Evolutionary conservation across 2,329 filamentous ascomycete species (phyloP), one percentile per base, ranked within the genome.

Genomic region (Fulvia fulva): DNA sequence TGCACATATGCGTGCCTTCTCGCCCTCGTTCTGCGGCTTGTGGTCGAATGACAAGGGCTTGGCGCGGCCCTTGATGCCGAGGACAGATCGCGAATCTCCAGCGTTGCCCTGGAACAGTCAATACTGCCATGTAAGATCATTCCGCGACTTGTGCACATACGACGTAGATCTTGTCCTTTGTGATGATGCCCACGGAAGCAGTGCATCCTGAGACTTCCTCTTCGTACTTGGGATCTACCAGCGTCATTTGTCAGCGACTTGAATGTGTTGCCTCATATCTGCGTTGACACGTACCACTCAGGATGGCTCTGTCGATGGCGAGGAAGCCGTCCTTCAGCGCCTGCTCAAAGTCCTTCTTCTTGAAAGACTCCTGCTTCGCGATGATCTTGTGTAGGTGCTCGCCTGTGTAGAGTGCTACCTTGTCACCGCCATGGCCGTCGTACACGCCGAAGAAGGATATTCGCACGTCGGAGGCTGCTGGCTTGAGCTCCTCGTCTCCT

Each of bases 41-140:
- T 99, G 94, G 75, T 99, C 94, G 73, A 96, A 96, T n/a, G 94
- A 99, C 60, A 99, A 82, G 53, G 94, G 94, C 80, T 97, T 99
- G 67, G 94, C 94, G 70, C 94, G 86, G 65, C 94, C 94, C 80
- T 97, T 99, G 71, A 99, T 91, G 69, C 94, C 94, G 65, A 99
- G 79, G 25, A 99, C 94, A 72, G 88, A 90, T 80, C 94, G 87
- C 63, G 94, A 99, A 76, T 99, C 94, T 72, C 94, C 94, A 63
- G 94, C 91, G 74, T 99, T 99, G 71, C 91, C 94, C 94, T 99
- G 67, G 19, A 56, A 28, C 34, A 34, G 58, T 68, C 59, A 67
- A 61, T 56, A 43, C 7, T 57, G 21, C 8, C 16, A 30, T 59
- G 55, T 11, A 50, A 34, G 51, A 12, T 28, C 22, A n/a, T 30